These are phyloP conservation scores for Staphylotrichum longicolle DNA, from an alignment of 495 filamentous ascomycete species.

Conservation along the genomic window DNA sequence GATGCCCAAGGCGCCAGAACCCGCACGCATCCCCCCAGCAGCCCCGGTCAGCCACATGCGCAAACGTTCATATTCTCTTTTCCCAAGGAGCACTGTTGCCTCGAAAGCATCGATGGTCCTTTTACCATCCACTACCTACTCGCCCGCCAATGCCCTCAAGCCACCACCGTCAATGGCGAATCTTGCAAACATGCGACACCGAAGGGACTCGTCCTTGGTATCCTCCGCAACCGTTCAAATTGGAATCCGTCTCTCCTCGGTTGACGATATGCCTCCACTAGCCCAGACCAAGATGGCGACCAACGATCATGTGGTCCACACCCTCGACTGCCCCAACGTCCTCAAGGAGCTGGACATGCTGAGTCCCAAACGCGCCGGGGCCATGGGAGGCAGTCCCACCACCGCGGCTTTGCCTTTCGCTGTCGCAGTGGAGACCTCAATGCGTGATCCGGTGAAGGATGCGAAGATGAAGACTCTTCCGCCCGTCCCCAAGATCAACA, in stretches of 20 bases:
- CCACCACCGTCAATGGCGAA: constrained; percentile 44
- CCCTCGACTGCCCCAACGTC: constrained; percentile 33
- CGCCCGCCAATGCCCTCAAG: constrained; percentile 36
- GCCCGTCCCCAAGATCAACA: constrained; percentile 29
- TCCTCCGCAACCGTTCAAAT: constrained; percentile 52
- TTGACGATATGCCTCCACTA: constrained; percentile 42
- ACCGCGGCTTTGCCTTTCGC: constrained; percentile 13
- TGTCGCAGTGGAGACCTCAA: constrained; percentile 16
- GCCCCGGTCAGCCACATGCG: constrained; percentile 28
- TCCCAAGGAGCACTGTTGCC: constrained; percentile 34
- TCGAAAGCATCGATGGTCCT: constrained; percentile 37
- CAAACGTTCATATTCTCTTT: constrained; percentile 45
- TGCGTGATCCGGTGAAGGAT: constrained; percentile 30
- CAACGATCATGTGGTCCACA: constrained; percentile 33
- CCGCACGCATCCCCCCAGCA: constrained; percentile 30
- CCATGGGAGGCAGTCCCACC: constrained; percentile 22
- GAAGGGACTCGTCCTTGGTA: constrained; percentile 45
- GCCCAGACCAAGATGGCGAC: constrained; percentile 21
- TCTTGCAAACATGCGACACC: constrained; percentile 35
- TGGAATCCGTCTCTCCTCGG: constrained; percentile 47
- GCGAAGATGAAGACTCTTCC: constrained; percentile 41
- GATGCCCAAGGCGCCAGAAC: constrained; percentile 34
- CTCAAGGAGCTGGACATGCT: constrained; percentile 23
- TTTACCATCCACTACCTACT: constrained; percentile 45
- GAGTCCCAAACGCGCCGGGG: constrained; percentile 31